Base-by-base conservation (phyloP, 2,329 filamentous ascomycete genomes). In the Orbilia blumenaviensis region DNA sequence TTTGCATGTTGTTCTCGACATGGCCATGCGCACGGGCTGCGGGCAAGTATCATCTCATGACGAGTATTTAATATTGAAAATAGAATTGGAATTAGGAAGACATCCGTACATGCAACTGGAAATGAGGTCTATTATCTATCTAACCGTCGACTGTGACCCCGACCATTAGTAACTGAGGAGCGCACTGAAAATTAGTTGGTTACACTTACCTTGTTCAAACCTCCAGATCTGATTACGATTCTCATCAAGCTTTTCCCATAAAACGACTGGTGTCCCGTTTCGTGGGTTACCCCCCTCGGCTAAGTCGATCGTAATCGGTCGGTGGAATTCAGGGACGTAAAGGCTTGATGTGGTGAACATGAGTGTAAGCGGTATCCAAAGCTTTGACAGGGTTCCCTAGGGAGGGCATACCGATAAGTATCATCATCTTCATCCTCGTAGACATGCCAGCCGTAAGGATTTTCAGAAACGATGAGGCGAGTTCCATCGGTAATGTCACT, bases 361-460 rank as follows among this genome's bases (percentile, higher is more conserved):
- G 5, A 6, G 12, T 54, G 12, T 54, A 54, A n/a, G 4, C 8
- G 8, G 9, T 21, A n/a, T 2, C 21, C 3, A 10, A 6, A 29
- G 21, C 10, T 9, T 2, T 2, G 3, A 12, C 9, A 10, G 5
- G 25, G 23, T 14, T 14, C 3, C 1, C 7, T 3, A 32, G 46
- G 6, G 3, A 9, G 23, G 18, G 6, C 23, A 29, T 44, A 61
- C 56, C 56, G 36, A 21, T 61, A 44, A 18, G 52, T 56, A 14
- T 61, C 56, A 21, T 61, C 56, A 9, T 61, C 56, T 9, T 61
- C 56, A 8, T 44, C 36, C 2, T 61, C 56, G 12, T 61, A 42
- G 3, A 42, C 16, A 18, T 61, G 21, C 36, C 34, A 61, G 4
- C 38, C 36, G 21, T 41, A 60, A 42, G 54, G 34, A 18, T 23